A percentile compares a stretch with the other conserved stretches of the same genome.
These are phyloP conservation scores for Coleophoma cylindrospora DNA, from an alignment of 2,329 filamentous ascomycete genomes.

Conservation along the genomic window DNA sequence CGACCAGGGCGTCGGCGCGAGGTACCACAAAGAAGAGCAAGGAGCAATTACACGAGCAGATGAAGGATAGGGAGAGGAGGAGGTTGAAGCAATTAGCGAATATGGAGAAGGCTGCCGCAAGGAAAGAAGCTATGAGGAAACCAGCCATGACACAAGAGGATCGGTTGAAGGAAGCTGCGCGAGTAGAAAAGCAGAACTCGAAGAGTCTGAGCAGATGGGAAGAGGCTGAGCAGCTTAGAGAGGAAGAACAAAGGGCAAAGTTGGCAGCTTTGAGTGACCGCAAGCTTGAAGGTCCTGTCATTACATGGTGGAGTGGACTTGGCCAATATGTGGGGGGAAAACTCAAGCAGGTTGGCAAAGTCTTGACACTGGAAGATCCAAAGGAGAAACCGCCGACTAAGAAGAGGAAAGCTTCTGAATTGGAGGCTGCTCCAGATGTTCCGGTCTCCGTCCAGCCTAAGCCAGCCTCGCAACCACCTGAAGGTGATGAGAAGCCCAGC, in stretches of 20 bases:
- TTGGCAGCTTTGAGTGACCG: slow-evolving; percentile 84
- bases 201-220: slow-evolving; percentile 94
- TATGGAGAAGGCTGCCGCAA: slow-evolving; percentile 56
- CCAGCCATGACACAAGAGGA: slow-evolving; percentile 87
- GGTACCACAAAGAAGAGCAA: slow-evolving; percentile 58
- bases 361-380: slow-evolving; percentile 53
- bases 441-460: neutral
- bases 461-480: neutral
- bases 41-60: slow-evolving; percentile 56
- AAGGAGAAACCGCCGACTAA: slow-evolving; percentile 40
- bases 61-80: slow-evolving; percentile 67
- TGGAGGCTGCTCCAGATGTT: slow-evolving; percentile 14
- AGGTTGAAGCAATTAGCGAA: slow-evolving; percentile 64
- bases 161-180: slow-evolving; percentile 73
- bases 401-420: slow-evolving; percentile 53
- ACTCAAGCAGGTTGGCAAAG: slow-evolving; percentile 64
- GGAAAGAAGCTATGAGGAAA: slow-evolving; percentile 65
- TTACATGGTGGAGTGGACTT: slow-evolving; percentile 91
- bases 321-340: slow-evolving; percentile 76
- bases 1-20: slow-evolving; percentile 56
- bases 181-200: slow-evolving; percentile 79
- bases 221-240: slow-evolving; percentile 81
- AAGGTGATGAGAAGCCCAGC: no score
- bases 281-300: slow-evolving; percentile 80
- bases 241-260: slow-evolving; percentile 76